Evolutionary conservation across 352 stramenopile species (phyloP), one percentile per base, ranked within the genome.

Genomic region (Globisporangium nagaii): DNA sequence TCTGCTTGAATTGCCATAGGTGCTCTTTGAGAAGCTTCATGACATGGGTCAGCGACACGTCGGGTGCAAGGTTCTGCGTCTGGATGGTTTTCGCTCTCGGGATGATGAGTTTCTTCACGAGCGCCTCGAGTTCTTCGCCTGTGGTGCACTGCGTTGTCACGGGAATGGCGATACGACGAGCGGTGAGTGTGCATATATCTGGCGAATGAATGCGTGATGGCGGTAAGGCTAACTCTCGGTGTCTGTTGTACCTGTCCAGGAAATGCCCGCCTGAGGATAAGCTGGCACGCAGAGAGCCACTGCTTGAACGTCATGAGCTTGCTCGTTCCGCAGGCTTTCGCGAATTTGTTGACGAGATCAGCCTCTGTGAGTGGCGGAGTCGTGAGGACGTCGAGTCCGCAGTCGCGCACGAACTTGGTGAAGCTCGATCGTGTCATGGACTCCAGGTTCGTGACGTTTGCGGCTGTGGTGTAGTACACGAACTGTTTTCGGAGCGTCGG

Each of bases 1-100:
- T 79, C 30, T 91, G 80, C 48, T 88, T 86, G 52, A 91, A 50
- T 11, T 73, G 73, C 80, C 80, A 91, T 15, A 89, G 69, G 20
- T 85, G 62, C 24, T 88, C 73, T 11, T 62, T 76, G 22, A 91
- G 51, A 17, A 91, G 68, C 52, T 87, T 84, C 58, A 88, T 68
- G 13, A 91, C 80, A 53, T 89, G 78, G 4, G 51, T 51, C 47
- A 87, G 78, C 3, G 78, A 86, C 13, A 89, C 63, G 43, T 91
- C 80, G 0, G 80, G 80, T 1, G 78, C 80, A 9, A 91, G 62
- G 13, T 80, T 76, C 41, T 89, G 78, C 5, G 74, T 69, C 15
- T 63, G 56, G 22, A 91, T 88, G n/a, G 19, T 57, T 17, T 83
- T 81, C 8, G 75, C 78, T 24, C 70, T 59, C 7, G 76, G 46